Conservation (phyloP, 1,284 basidiomycete species). For the Apiotrichum porosum region DNA sequence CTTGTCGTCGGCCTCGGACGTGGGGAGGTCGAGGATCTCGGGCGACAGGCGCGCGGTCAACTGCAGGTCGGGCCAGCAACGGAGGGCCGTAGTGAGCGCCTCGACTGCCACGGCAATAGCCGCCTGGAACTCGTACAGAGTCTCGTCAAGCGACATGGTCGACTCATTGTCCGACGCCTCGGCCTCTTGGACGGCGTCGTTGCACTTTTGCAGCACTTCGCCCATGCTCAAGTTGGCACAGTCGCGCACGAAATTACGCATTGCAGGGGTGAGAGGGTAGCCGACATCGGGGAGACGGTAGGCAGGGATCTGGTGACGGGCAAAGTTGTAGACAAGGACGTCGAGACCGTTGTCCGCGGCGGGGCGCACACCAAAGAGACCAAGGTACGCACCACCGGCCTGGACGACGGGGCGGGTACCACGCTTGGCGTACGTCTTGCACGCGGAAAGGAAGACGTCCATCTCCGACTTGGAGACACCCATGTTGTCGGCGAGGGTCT, state of each 20-base stretch:
- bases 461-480: conserved; percentile 51
- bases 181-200: conserved; percentile 45
- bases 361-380: conserved; percentile 52
- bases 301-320: conserved; percentile 54
- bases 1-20: conserved; percentile 39
- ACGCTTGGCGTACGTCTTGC: conserved; percentile 53
- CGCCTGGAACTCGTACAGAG: conserved; percentile 52
- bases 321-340: conserved; percentile 54
- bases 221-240: conserved; percentile 49
- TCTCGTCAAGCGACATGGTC: conserved; percentile 39
- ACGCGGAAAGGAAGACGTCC: conserved; percentile 51
- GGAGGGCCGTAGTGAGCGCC: conserved; percentile 49
- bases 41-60: conserved; percentile 50
- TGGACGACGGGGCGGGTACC: conserved; percentile 53
- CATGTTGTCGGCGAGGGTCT: conserved; percentile 51
- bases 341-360: conserved; percentile 47
- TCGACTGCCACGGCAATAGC: conserved; percentile 52
- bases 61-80: conserved; percentile 50
- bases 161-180: conserved; percentile 37
- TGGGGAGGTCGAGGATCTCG: conserved; percentile 52
- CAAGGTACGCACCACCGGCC: conserved; percentile 52
- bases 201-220: conserved; percentile 47
- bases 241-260: conserved; percentile 48
- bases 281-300: conserved; percentile 53
- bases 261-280: conserved; percentile 46